A percentile compares a stretch with the other conserved stretches of the same genome.
Conservation (phyloP, 345 rosid species). For the Cardamine occulta region DNA sequence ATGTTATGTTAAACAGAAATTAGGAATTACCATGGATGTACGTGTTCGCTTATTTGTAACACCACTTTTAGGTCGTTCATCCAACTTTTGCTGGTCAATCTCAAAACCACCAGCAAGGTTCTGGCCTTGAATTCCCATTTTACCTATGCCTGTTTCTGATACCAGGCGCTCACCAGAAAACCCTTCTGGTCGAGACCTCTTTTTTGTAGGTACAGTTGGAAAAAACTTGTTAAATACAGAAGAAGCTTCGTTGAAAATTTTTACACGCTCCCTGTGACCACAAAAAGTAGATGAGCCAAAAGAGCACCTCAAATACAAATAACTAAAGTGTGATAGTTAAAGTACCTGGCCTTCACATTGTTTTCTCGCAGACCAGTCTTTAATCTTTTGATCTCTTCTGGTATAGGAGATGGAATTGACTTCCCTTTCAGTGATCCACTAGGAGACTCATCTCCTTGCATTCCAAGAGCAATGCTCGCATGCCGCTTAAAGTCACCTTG, state of each 20-base stretch:
- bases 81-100: slow-evolving; percentile 74
- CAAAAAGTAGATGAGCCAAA: slow-evolving; percentile 44
- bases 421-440: slow-evolving; percentile 61
- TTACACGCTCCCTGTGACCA: slow-evolving; percentile 72
- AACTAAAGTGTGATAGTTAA: slow-evolving; percentile 32
- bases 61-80: slow-evolving; percentile 68
- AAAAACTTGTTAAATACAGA: slow-evolving; percentile 77
- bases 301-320: slow-evolving; percentile 23
- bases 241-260: slow-evolving; percentile 79
- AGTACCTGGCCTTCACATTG: slow-evolving; percentile 81
- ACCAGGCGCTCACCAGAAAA: slow-evolving; percentile 63
- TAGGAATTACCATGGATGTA: slow-evolving; percentile 70
- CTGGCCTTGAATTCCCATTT: slow-evolving; percentile 78
- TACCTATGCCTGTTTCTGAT: slow-evolving; percentile 60
- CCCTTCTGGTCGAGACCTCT: slow-evolving; percentile 80
- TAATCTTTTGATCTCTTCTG: slow-evolving; percentile 79
- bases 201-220: slow-evolving; percentile 71
- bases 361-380: slow-evolving; percentile 66
- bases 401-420: slow-evolving; percentile 52
- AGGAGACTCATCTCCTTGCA: slow-evolving; percentile 75
- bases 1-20: background rate
- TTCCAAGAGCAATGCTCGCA: slow-evolving; percentile 68
- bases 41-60: slow-evolving; percentile 91
- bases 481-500: slow-evolving; percentile 74
- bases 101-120: slow-evolving; percentile 59